Base-by-base conservation (phyloP, 192 early-diverging fungal species). In the Obelidium mucronatum region DNA sequence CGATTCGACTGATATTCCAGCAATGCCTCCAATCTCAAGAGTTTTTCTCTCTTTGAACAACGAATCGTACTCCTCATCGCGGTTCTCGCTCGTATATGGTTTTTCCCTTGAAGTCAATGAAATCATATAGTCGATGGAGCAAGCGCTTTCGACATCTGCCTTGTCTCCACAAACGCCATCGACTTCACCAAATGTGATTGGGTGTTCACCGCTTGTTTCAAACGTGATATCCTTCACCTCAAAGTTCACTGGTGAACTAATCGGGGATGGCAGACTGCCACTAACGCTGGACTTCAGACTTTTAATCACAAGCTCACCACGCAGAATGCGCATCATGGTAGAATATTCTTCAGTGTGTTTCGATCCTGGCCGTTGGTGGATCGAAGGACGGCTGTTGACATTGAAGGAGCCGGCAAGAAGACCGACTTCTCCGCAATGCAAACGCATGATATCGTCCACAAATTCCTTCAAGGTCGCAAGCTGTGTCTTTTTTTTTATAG, bases 161-260 rank as follows among this genome's bases (percentile, higher is more conserved):
- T 48, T 15, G 11, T 33, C 42, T 35, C 19, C 42, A 2, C 11
- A 31, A 69, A 15, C 19, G 35, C 36, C 66, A n/a, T 40, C 60
- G 24, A 86, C 83, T 60, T 94, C 92, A n/a, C 90, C 92, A 84
- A 91, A 92, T 0, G 93, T 94, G n/a, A 95, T 87, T 2, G 92
- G 92, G 40, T 94, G 92, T 75, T 91, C 86, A 1, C 89, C 89
- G 26, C 84, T 82, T 17, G 84, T 58, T 62, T 90, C 85, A 36
- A 88, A 80, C 39, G 91, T 73, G 30, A 88, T 48, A 75, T 93
- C 93, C 15, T 67, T 48, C 51, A 83, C 81, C n/a, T 44, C 35
- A 33, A 60, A 36, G 26, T 72, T 79, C 2, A 58, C 39, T 30
- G 76, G 77, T 19, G 35, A 30, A 1, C 58, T 37, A 15, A 59